Conservation (phyloP, 768 basidiomycete species). For the Boletellus ananas region DNA sequence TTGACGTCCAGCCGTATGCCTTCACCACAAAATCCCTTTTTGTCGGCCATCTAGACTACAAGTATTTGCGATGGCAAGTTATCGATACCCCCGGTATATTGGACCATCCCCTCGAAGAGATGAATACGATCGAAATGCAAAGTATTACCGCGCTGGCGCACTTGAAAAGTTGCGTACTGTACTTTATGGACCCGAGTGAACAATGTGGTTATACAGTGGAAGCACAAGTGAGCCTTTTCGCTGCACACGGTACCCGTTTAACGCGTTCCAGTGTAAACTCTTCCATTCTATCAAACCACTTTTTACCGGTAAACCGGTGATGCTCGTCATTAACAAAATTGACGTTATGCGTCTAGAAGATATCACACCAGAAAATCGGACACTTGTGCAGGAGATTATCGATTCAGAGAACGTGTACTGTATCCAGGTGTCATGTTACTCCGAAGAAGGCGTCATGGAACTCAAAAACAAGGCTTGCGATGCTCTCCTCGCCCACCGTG, state of each 20-base stretch:
- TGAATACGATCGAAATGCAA: slow-evolving; percentile 99
- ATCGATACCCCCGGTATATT: slow-evolving; percentile 98
- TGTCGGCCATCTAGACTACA: slow-evolving; percentile 98
- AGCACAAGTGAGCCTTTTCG: slow-evolving; percentile 66
- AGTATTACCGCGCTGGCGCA: slow-evolving; percentile 98
- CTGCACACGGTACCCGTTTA: not conserved
- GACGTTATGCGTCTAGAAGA: slow-evolving; percentile 90
- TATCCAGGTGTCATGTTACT: slow-evolving; percentile 89
- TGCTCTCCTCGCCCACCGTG: slow-evolving; percentile 89
- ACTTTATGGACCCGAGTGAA: slow-evolving; percentile 98
- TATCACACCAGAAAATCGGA: slow-evolving; percentile 67
- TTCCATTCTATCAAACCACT: slow-evolving; percentile 99
- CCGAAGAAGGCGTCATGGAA: slow-evolving; percentile 97
- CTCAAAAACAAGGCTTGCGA: slow-evolving; percentile 96
- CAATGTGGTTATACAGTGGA: slow-evolving; percentile 98
- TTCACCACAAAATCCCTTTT: slow-evolving; percentile 99
- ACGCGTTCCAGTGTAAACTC: slow-evolving; percentile 74
- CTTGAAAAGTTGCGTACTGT: slow-evolving; percentile 88
- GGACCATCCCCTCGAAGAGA: slow-evolving; percentile 97
- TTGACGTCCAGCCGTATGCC: slow-evolving; percentile 98
- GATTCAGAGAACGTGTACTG: slow-evolving; percentile 63
- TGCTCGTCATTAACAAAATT: slow-evolving; percentile 98
- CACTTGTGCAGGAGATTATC: slow-evolving; percentile 86
- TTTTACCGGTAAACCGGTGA: slow-evolving; percentile 86
- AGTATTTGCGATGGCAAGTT: slow-evolving; percentile 99